These are phyloP conservation scores for Penicillium cinerascens DNA, from an alignment of 495 filamentous ascomycete genomes.

Conservation along the genomic window DNA sequence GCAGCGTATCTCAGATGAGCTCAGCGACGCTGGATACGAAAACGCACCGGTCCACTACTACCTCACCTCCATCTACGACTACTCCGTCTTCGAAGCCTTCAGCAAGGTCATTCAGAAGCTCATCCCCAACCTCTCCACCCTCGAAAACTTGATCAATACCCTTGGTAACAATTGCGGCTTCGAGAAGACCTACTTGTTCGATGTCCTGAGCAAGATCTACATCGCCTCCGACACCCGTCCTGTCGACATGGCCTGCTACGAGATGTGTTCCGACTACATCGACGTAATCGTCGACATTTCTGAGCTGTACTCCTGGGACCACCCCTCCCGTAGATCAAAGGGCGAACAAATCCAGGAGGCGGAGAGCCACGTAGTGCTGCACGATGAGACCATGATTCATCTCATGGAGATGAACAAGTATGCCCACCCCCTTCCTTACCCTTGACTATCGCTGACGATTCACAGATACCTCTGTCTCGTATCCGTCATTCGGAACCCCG, in stretches of 20 bases:
- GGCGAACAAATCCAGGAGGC: slow-evolving; percentile 66
- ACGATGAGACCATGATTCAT: slow-evolving; percentile 80
- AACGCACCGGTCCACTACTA: slow-evolving; percentile 91
- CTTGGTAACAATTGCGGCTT: slow-evolving; percentile 86
- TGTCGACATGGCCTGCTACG: slow-evolving; percentile 88
- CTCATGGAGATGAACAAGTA: slow-evolving; percentile 89
- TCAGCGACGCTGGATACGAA: slow-evolving; percentile 85
- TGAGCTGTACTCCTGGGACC: slow-evolving; percentile 82
- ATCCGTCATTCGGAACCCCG: slow-evolving; percentile 66
- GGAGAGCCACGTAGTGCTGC: slow-evolving; percentile 74
- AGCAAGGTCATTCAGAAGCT: slow-evolving; percentile 97
- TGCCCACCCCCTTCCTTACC: slow-evolving; percentile 7
- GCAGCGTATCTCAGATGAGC: slow-evolving; percentile 94
- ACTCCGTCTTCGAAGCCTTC: slow-evolving; percentile 96
- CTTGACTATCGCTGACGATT: slow-evolving; percentile 7
- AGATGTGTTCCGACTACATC: slow-evolving; percentile 96
- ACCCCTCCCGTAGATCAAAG: slow-evolving; percentile 57
- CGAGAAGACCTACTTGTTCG: slow-evolving; percentile 96
- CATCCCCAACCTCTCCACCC: slow-evolving; percentile 84
- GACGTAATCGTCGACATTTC: slow-evolving; percentile 96
- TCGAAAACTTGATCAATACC: slow-evolving; percentile 88
- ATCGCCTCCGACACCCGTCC: slow-evolving; percentile 93
- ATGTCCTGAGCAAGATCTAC: slow-evolving; percentile 96
- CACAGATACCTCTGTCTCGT: slow-evolving; percentile 63
- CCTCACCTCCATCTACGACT: slow-evolving; percentile 94